Conservation (phyloP, 1,284 basidiomycete genomes). For the Abortiporus biennis region DNA sequence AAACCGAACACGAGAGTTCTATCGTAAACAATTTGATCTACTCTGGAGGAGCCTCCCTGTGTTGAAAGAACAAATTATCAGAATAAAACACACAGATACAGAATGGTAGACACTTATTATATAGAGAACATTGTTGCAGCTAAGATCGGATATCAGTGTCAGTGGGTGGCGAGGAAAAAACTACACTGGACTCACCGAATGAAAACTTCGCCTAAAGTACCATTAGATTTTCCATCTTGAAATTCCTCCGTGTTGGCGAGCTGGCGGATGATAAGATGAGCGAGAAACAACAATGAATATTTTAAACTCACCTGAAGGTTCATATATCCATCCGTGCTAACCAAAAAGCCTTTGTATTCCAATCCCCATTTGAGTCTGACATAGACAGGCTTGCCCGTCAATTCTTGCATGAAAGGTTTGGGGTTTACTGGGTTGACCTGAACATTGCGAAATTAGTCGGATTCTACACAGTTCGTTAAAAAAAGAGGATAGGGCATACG, state of each 20-base stretch:
- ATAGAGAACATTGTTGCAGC: slow-evolving; percentile 91
- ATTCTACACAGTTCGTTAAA: neutral
- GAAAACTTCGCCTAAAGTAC: slow-evolving; percentile 96
- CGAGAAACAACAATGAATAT: slow-evolving; percentile 4
- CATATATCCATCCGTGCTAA: slow-evolving; percentile 99
- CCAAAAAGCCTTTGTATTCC: slow-evolving; percentile 98
- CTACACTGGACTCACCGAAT: slow-evolving; percentile 71
- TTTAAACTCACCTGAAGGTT: slow-evolving; percentile 93
- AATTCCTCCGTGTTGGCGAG: slow-evolving; percentile 98
- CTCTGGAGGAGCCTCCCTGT: slow-evolving; percentile 67
- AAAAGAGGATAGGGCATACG: slow-evolving; percentile 28
- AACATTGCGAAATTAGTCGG: slow-evolving; percentile 8
- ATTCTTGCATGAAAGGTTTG: slow-evolving; percentile 97
- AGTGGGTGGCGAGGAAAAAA: slow-evolving; percentile 3
- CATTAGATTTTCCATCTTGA: slow-evolving; percentile 94
- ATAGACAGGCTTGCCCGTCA: slow-evolving; percentile 95
- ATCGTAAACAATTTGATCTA: slow-evolving; percentile 15
- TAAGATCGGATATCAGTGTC: slow-evolving; percentile 17
- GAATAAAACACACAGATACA: slow-evolving; percentile 1
- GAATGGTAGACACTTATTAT: slow-evolving; percentile 61
- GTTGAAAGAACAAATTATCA: slow-evolving; percentile 29
- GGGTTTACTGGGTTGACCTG: slow-evolving; percentile 95
- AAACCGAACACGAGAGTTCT: no score
- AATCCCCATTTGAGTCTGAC: slow-evolving; percentile 98
- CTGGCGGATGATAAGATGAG: slow-evolving; percentile 33